Conservation (phyloP, 2,329 filamentous ascomycete species). For the Calonectria pteridis region DNA sequence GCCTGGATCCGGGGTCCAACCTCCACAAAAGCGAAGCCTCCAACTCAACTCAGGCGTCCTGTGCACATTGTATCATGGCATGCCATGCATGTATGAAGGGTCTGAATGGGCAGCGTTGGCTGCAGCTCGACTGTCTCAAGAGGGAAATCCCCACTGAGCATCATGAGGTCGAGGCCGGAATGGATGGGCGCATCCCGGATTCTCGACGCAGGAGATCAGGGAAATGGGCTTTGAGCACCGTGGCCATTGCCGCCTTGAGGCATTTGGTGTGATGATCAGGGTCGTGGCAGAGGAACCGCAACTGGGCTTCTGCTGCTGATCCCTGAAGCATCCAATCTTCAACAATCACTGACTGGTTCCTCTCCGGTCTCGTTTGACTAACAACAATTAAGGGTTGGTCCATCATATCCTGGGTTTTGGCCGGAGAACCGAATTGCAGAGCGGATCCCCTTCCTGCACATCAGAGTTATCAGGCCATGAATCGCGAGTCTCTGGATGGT, state of each 20-base stretch:
- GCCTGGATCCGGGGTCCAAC: slow-evolving; percentile 14
- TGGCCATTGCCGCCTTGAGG: slow-evolving; percentile 7
- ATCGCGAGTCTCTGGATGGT: neutral
- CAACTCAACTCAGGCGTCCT: neutral
- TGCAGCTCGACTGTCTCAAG: slow-evolving; percentile 8
- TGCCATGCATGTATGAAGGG: slow-evolving; percentile 19
- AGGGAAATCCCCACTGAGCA: slow-evolving; percentile 3
- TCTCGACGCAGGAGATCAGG: slow-evolving; percentile 14
- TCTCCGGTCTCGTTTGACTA: neutral
- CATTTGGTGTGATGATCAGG: slow-evolving; percentile 17
- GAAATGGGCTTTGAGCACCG: neutral
- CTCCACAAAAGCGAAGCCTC: neutral
- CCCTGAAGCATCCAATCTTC: neutral
- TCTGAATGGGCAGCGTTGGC: neutral
- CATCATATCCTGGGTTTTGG: slow-evolving; percentile 1
- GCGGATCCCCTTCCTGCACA: neutral
- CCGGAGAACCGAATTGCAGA: neutral
- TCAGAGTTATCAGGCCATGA: slow-evolving; percentile 19
- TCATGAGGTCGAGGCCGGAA: slow-evolving; percentile 1
- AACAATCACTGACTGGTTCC: neutral
- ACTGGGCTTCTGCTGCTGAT: neutral
- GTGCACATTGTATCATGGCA: neutral
- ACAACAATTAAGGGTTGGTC: neutral
- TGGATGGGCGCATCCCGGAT: slow-evolving; percentile 17
- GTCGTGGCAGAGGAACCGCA: slow-evolving; percentile 10